These are phyloP conservation scores for Gossypium trilobum DNA, from an alignment of 441 rosid species.

Conservation along the genomic window DNA sequence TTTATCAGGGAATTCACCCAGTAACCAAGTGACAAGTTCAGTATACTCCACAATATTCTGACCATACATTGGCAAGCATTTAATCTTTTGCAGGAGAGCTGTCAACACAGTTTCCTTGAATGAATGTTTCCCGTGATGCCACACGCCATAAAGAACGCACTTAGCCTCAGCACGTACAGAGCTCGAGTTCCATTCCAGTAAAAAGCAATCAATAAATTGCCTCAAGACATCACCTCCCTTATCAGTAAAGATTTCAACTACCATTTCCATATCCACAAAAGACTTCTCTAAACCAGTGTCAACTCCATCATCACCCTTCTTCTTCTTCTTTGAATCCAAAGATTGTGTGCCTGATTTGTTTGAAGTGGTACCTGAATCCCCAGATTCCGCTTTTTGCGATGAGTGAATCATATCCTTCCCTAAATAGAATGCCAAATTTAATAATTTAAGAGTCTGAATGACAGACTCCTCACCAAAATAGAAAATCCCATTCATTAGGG, in stretches of 20 bases:
- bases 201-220: constrained; percentile 89
- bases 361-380: constrained; percentile 54
- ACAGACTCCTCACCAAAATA: constrained; percentile 95
- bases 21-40: constrained; percentile 79
- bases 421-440: constrained; percentile 82
- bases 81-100: constrained; percentile 70
- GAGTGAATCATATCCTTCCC: constrained; percentile 78
- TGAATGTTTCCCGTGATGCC: constrained; percentile 92
- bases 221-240: constrained; percentile 73
- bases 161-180: constrained; percentile 91
- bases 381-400: constrained; percentile 62
- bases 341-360: constrained; percentile 64
- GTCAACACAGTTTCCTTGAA: constrained; percentile 74
- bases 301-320: constrained; percentile 87
- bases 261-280: constrained; percentile 91
- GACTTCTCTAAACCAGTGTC: constrained; percentile 83
- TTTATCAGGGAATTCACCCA: constrained; percentile 77
- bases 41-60: constrained; percentile 96
- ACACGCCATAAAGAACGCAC: constrained; percentile 82
- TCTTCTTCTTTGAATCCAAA: constrained; percentile 87
- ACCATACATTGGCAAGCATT: constrained; percentile 80
- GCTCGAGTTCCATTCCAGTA: constrained; percentile 96
- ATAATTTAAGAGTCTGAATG: constrained; percentile 82
- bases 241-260: constrained; percentile 65
- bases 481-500: constrained; percentile 70